These are phyloP conservation scores for Chaetomiaceae sp. DNA, from an alignment of 2,329 filamentous ascomycete genomes.

Conservation along the genomic window DNA sequence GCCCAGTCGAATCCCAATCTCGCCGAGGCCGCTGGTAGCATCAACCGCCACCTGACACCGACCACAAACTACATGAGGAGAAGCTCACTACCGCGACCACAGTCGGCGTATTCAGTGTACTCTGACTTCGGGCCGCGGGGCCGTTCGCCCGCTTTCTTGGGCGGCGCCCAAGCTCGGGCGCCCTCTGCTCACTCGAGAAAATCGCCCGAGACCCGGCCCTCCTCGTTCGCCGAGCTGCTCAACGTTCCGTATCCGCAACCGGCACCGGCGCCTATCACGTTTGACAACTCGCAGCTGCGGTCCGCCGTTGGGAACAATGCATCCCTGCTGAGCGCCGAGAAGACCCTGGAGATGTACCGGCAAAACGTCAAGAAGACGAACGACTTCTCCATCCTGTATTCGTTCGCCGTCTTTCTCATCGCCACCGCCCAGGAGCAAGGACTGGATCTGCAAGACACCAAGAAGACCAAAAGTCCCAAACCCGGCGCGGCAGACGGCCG, in stretches of 20 bases:
- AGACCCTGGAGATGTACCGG: slow-evolving; percentile 96
- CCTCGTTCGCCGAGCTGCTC: slow-evolving; percentile 54
- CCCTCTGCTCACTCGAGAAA: slow-evolving; percentile 46
- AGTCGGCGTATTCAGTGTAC: slow-evolving; percentile 67
- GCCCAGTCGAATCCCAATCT: slow-evolving; percentile 47
- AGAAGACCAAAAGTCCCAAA: slow-evolving; percentile 43
- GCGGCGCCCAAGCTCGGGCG: slow-evolving; percentile 39
- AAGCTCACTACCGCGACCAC: slow-evolving; percentile 60
- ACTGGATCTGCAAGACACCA: slow-evolving; percentile 44
- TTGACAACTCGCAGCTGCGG: slow-evolving; percentile 78
- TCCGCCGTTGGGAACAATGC: slow-evolving; percentile 80
- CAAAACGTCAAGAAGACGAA: slow-evolving; percentile 96
- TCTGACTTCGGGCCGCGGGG: slow-evolving; percentile 63
- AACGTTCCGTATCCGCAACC: slow-evolving; percentile 76
- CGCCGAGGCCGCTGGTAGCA: slow-evolving; percentile 42
- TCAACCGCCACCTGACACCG: slow-evolving; percentile 59
- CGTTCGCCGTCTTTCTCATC: slow-evolving; percentile 92
- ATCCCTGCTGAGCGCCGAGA: slow-evolving; percentile 80
- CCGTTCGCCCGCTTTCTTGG: slow-evolving; percentile 48
- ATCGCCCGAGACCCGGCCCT: slow-evolving; percentile 49
- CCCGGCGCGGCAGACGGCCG: slow-evolving; percentile 39
- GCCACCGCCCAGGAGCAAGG: slow-evolving; percentile 78
- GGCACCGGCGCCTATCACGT: slow-evolving; percentile 55
- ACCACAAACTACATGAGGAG: slow-evolving; percentile 48
- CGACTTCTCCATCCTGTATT: slow-evolving; percentile 84